These are phyloP conservation scores for Candida loeiensis DNA, from an alignment of 805 yeast genomes.

Conservation along the genomic window DNA sequence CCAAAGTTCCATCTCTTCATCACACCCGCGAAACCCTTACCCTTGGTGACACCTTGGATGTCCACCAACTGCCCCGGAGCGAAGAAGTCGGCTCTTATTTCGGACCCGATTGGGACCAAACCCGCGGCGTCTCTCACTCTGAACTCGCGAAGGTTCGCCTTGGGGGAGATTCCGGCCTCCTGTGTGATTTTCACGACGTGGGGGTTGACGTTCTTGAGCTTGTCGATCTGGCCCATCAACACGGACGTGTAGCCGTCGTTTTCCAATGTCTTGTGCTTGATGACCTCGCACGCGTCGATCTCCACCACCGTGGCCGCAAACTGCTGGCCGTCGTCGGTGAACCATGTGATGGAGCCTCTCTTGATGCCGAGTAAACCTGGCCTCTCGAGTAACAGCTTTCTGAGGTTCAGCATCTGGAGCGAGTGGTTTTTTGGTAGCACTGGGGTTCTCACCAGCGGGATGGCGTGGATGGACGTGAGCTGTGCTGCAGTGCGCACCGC, in stretches of 20 bases:
- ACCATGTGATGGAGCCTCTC: conserved; percentile 88
- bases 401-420: conserved; percentile 61
- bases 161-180: conserved; percentile 80
- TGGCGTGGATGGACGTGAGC: conserved; percentile 47
- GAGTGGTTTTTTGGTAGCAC: conserved; percentile 61
- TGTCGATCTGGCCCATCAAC: conserved; percentile 79
- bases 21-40: conserved; percentile 97
- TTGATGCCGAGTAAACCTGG: conserved; percentile 84
- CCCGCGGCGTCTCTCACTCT: conserved; percentile 66
- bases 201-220: conserved; percentile 50
- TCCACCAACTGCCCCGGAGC: conserved; percentile 82
- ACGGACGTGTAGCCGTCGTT: conserved; percentile 82
- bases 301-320: conserved; percentile 85
- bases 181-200: conserved; percentile 67
- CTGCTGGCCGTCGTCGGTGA: conserved; percentile 63
- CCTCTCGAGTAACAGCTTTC: conserved; percentile 71
- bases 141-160: conserved; percentile 71
- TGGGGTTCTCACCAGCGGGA: conserved; percentile 45
- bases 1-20: conserved; percentile 91
- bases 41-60: conserved; percentile 73
- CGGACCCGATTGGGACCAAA: conserved; percentile 71
- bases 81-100: conserved; percentile 79
- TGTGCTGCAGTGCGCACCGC: conserved; percentile 32
- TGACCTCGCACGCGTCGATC: conserved; percentile 83
- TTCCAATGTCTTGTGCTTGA: conserved; percentile 63